Evolutionary conservation across 306 rosid species (phyloP).

Genomic region (Vigna radiata): DNA sequence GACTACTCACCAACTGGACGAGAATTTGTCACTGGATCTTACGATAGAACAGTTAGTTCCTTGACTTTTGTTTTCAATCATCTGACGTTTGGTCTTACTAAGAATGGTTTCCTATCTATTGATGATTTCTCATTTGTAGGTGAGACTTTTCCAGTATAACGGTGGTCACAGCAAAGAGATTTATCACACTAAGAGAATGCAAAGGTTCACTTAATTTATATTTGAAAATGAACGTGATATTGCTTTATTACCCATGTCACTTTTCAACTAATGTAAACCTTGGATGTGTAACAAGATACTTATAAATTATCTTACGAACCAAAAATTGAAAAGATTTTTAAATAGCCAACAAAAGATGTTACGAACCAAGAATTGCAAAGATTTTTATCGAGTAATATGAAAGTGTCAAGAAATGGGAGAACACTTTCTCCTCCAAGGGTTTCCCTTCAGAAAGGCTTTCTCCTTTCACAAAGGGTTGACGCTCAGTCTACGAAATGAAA

Average conservation of each 20-base stretch:
- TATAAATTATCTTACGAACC: too few relatives aligned
- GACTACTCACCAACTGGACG: slow-evolving; percentile 98
- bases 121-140: slow-evolving; percentile 53
- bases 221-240: slow-evolving; percentile 7
- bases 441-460: too few relatives aligned
- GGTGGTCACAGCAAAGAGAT: slow-evolving; percentile 97
- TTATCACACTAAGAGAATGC: slow-evolving; percentile 96
- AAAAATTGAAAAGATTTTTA: too few relatives aligned
- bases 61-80: slow-evolving; percentile 37
- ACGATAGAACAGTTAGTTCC: slow-evolving; percentile 91
- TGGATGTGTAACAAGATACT: neutral
- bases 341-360: too few relatives aligned
- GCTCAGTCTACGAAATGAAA: too few relatives aligned
- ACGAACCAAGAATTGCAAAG: too few relatives aligned
- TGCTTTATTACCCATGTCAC: slow-evolving; percentile 14
- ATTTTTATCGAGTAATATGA: too few relatives aligned
- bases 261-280: slow-evolving; percentile 4
- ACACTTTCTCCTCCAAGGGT: too few relatives aligned
- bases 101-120: slow-evolving; percentile 1
- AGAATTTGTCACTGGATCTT: slow-evolving; percentile 97
- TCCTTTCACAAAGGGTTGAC: too few relatives aligned
- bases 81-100: neutral
- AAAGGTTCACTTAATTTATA: slow-evolving; percentile 62
- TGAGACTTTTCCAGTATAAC: slow-evolving; percentile 80
- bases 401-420: too few relatives aligned